Percentiles rank a stretch among this genome's conserved stretches.
These are phyloP conservation scores for Solanum commersonii DNA, from an alignment of 257 asterid genomes.

Conservation along the genomic window DNA sequence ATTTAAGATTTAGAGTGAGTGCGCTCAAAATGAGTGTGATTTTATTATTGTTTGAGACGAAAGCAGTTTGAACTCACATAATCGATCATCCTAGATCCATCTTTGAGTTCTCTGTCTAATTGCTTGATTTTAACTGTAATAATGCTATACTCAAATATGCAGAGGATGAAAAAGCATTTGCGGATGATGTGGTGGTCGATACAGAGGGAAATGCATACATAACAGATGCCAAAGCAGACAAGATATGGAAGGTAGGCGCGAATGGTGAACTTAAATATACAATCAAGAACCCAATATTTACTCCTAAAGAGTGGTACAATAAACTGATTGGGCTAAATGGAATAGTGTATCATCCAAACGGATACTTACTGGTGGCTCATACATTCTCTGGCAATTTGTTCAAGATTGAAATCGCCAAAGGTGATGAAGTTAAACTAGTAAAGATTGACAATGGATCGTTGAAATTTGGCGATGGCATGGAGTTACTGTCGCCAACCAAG, in stretches of 20 bases:
- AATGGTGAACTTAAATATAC: conserved; percentile 38
- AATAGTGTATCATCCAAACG: conserved; percentile 79
- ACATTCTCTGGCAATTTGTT: conserved; percentile 63
- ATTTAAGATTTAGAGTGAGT: not conserved
- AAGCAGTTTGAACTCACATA: not conserved
- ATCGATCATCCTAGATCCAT: not conserved
- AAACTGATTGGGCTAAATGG: conserved; percentile 63
- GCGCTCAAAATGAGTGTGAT: not conserved
- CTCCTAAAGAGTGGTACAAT: conserved; percentile 53
- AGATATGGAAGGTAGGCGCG: conserved; percentile 69
- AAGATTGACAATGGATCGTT: conserved; percentile 31
- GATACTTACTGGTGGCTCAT: conserved; percentile 63
- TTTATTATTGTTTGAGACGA: too few species aligned
- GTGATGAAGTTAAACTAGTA: conserved; percentile 38
- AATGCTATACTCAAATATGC: not conserved
- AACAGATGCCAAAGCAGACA: conserved; percentile 55
- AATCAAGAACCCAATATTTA: conserved; percentile 55
- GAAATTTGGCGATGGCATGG: conserved; percentile 79
- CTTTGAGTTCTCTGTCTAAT: not conserved
- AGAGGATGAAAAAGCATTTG: conserved; percentile 57
- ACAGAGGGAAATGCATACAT: conserved; percentile 66
- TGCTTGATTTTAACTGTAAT: not conserved
- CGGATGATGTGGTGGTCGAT: conserved; percentile 80
- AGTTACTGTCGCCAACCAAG: conserved; percentile 52
- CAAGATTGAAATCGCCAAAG: conserved; percentile 43